Conservation (phyloP, 352 stramenopile species). For the Discostella stelligera region DNA sequence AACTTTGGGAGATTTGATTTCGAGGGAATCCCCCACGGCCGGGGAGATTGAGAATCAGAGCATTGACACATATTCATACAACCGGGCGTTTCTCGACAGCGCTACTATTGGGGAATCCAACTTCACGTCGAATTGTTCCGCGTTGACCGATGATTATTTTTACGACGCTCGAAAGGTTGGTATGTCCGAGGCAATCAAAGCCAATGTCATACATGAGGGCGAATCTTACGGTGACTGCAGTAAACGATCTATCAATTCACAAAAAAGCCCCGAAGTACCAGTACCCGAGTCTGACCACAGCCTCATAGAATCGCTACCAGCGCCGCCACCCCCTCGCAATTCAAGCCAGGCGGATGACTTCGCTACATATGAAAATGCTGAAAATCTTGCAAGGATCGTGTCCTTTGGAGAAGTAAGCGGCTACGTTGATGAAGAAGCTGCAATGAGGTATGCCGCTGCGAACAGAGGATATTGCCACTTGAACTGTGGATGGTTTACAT, state of each 20-base stretch:
- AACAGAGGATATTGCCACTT: not conserved
- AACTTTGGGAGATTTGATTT: slow-evolving; percentile 28
- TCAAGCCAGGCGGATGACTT: slow-evolving; percentile 22
- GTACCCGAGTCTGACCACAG: slow-evolving; percentile 9
- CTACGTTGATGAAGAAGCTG: slow-evolving; percentile 39
- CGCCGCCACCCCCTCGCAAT: slow-evolving; percentile 12
- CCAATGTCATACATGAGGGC: slow-evolving; percentile 2
- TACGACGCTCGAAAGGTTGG: slow-evolving; percentile 25
- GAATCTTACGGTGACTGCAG: not conserved
- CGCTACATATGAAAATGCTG: slow-evolving; percentile 18
- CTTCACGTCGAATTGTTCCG: slow-evolving; percentile 27
- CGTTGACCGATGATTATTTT: slow-evolving; percentile 42
- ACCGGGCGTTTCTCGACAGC: slow-evolving; percentile 17
- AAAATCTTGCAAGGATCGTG: slow-evolving; percentile 25
- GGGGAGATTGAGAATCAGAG: slow-evolving; percentile 16
- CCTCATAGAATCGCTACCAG: slow-evolving; percentile 20
- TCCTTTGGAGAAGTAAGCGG: slow-evolving; percentile 28
- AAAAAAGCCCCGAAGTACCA: not conserved
- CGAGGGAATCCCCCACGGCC: slow-evolving; percentile 23
- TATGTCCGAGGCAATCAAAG: slow-evolving; percentile 28
- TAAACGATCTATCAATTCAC: slow-evolving; percentile 16
- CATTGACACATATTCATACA: slow-evolving; percentile 24
- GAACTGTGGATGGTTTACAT: slow-evolving; percentile 28
- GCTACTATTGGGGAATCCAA: slow-evolving; percentile 21
- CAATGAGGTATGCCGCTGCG: slow-evolving; percentile 3